Evolutionary conservation across 208 protist species (phyloP), one percentile per base, ranked within the genome.

Genomic region (Trypanosoma cruzi): DNA sequence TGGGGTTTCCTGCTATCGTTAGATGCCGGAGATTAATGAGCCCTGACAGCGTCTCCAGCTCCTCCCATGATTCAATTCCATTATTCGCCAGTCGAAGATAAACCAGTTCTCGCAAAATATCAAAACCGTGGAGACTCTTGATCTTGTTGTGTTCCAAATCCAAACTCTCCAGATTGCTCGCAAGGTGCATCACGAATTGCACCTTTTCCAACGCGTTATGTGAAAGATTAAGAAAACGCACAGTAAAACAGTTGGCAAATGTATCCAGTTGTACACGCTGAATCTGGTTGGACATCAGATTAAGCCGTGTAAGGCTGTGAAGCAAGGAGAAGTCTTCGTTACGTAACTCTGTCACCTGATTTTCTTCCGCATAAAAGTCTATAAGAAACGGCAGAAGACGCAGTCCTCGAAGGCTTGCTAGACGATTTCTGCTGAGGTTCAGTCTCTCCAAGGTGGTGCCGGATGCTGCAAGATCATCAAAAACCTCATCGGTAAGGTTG

Each of bases 151-250:
- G 63, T 10, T 75, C 64, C n/a, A 95, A 22, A n/a, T 75, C 58
- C 49, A 95, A 58, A 0, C 53, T 78, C 34, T 90, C 85, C n/a
- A 92, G 65, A 66, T 85, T 84, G 16, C 56, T 53, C 0, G 75
- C 48, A 0, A 95, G 50, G 52, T 84, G 84, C 22, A 73, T 29
- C 10, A 86, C 64, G 65, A 93, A 93, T 20, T 75, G 56, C 0
- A 75, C 66, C 36, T 81, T 69, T 2, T 37, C 58, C 10, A 96
- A 46, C 0, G 58, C 37, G 66, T 96, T 96, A 46, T 85, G 65
- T n/a, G 71, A 77, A 36, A 96, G 66, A 46, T 93, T 72, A 0
- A 96, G 42, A 16, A 56, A 8, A 4, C 90, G 83, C 0, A 96
- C 58, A 28, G 80, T 72, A 28, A 29, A 62, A 18, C 79, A 76